Evolutionary conservation across 192 early-diverging fungal species (phyloP).

Genomic region (Allomyces javanicus): DNA sequence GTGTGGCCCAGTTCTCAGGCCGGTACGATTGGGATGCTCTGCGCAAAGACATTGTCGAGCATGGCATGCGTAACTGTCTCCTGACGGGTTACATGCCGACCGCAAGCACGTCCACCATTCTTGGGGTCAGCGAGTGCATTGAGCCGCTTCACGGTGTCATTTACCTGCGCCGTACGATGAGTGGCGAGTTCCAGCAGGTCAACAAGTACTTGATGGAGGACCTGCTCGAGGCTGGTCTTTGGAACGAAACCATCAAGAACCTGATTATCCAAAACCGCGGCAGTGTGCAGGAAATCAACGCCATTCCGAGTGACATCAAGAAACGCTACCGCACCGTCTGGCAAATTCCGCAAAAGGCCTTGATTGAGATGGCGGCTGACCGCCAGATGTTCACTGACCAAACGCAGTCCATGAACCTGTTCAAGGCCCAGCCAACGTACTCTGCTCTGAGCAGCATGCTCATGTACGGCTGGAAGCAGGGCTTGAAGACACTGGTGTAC

Average conservation of each 20-base stretch:
- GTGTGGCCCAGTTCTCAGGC: conserved; percentile 42
- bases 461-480: conserved; percentile 95
- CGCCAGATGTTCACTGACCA: conserved; percentile 95
- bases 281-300: conserved; percentile 53
- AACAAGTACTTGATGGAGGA: conserved; percentile 92
- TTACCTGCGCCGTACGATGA: conserved; percentile 84
- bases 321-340: conserved; percentile 89
- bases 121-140: conserved; percentile 95
- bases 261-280: conserved; percentile 80
- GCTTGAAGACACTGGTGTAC: conserved; percentile 98
- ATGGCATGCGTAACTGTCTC: conserved; percentile 82
- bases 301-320: conserved; percentile 70
- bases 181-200: conserved; percentile 96
- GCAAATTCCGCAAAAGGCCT: conserved; percentile 74
- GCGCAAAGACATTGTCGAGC: conserved; percentile 48
- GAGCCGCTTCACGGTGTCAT: conserved; percentile 82
- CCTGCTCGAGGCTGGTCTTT: conserved; percentile 73
- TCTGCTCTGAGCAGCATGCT: conserved; percentile 90
- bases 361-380: conserved; percentile 93
- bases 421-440: conserved; percentile 80
- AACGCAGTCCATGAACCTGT: conserved; percentile 84
- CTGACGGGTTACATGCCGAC: conserved; percentile 97
- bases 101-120: conserved; percentile 84
- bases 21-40: conserved; percentile 79
- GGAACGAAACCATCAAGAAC: conserved; percentile 89